Evolutionary conservation across 2,329 filamentous ascomycete genomes (phyloP).

Genomic region (Venturia nashicola): DNA sequence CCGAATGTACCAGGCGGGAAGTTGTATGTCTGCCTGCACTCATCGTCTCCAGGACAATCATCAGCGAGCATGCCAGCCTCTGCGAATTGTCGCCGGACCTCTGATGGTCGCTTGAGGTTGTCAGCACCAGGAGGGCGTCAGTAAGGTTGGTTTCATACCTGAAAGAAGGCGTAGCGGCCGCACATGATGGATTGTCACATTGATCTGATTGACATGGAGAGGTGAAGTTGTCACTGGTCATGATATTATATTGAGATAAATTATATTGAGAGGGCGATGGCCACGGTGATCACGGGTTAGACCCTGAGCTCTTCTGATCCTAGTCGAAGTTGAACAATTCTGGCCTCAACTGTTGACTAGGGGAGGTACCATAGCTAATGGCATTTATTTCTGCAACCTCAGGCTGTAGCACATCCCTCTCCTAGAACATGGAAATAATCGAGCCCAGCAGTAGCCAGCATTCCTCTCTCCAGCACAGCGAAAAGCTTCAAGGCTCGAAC

Average conservation of each 20-base stretch:
- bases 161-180: conserved; percentile 51
- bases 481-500: neutral
- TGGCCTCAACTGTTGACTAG: neutral
- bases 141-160: conserved; percentile 34
- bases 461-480: neutral
- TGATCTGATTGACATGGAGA: neutral
- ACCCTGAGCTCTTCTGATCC: neutral
- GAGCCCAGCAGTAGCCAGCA: neutral
- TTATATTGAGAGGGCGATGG: neutral
- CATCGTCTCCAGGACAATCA: conserved; percentile 60
- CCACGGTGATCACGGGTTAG: neutral
- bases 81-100: conserved; percentile 61
- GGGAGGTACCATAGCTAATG: neutral
- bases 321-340: neutral
- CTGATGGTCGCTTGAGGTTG: conserved; percentile 53
- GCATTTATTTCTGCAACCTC: neutral
- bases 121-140: neutral
- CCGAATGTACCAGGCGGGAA: conserved; percentile 83
- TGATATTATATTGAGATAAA: neutral
- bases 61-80: conserved; percentile 62
- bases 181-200: conserved; percentile 39
- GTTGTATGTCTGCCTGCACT: conserved; percentile 69
- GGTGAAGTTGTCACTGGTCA: neutral
- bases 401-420: neutral
- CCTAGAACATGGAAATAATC: neutral